phyloP scores from a whole-genome alignment of 495 filamentous ascomycete genomes.

The Lichina pygmaea region DNA sequence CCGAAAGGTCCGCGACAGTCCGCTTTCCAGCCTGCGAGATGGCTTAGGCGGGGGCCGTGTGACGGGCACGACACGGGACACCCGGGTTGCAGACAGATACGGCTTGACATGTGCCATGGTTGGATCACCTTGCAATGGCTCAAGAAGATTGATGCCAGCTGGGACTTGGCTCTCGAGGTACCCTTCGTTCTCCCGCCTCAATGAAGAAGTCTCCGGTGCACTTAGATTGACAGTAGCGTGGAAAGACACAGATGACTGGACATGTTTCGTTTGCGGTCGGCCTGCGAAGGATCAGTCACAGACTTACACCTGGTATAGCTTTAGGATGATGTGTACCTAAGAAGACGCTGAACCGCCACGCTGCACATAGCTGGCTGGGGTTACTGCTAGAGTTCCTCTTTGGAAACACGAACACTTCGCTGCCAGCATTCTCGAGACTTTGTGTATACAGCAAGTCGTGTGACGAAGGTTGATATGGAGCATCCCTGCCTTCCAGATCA shows the following conservation, averaged over 20 bases:
- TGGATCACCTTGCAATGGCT: constrained; percentile 46
- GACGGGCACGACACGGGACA: constrained; percentile 47
- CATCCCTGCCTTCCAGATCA: constrained; percentile 11
- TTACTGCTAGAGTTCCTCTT: not conserved
- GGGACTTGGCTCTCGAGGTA: constrained; percentile 27
- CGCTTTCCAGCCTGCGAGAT: constrained; percentile 34
- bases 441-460: not conserved
- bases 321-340: not conserved
- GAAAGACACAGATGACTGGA: constrained; percentile 27
- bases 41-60: constrained; percentile 26
- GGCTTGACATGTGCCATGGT: constrained; percentile 36
- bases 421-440: not conserved
- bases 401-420: not conserved
- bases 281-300: not conserved
- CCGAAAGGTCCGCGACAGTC: constrained; percentile 33
- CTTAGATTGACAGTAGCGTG: constrained; percentile 42
- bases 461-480: not conserved
- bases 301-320: not conserved
- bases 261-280: not conserved
- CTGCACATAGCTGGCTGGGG: not conserved
- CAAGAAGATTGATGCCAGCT: constrained; percentile 55
- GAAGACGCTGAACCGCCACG: not conserved
- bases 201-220: constrained; percentile 6
- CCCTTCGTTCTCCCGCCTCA: too few relatives aligned
- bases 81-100: constrained; percentile 51